Evolutionary conservation across 2,329 filamentous ascomycete species (phyloP).

Genomic region (Plenodomus tracheiphilus): DNA sequence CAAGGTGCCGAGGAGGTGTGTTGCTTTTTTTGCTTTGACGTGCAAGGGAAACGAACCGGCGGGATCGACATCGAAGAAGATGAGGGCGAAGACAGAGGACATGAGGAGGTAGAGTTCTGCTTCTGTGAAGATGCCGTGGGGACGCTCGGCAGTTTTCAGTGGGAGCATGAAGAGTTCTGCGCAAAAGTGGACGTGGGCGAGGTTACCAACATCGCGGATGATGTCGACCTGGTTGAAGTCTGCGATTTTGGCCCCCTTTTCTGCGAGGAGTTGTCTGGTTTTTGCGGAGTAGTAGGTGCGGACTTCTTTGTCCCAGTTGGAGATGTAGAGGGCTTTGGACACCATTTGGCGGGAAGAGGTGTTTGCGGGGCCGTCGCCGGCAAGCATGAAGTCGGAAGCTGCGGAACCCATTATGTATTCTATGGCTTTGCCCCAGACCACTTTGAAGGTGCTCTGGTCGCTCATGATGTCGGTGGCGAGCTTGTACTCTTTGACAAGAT

Average conservation of each 20-base stretch:
- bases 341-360: constrained; percentile 36
- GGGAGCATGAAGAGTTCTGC: constrained; percentile 60
- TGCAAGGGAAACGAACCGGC: constrained; percentile 57
- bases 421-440: constrained; percentile 67
- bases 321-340: constrained; percentile 61
- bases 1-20: constrained; percentile 55
- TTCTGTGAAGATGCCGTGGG: constrained; percentile 57
- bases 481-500: constrained; percentile 64
- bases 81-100: constrained; percentile 56
- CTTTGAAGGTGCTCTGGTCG: constrained; percentile 64
- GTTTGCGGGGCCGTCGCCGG: constrained; percentile 41
- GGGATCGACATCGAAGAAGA: constrained; percentile 60
- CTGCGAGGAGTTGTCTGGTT: constrained; percentile 63
- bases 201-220: constrained; percentile 61
- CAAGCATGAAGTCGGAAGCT: constrained; percentile 61
- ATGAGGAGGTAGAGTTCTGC: constrained; percentile 58
- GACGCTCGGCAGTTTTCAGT: constrained; percentile 57
- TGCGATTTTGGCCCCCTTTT: constrained; percentile 67
- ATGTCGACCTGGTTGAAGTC: constrained; percentile 70
- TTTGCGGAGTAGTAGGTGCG: constrained; percentile 69
- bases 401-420: constrained; percentile 64
- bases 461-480: constrained; percentile 65
- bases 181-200: constrained; percentile 59
- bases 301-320: constrained; percentile 65
- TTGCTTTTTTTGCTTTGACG: constrained; percentile 52